Evolutionary conservation across 2,329 filamentous ascomycete genomes (phyloP), one percentile per base, ranked within the genome.

Genomic region (Diaporthe helianthi): DNA sequence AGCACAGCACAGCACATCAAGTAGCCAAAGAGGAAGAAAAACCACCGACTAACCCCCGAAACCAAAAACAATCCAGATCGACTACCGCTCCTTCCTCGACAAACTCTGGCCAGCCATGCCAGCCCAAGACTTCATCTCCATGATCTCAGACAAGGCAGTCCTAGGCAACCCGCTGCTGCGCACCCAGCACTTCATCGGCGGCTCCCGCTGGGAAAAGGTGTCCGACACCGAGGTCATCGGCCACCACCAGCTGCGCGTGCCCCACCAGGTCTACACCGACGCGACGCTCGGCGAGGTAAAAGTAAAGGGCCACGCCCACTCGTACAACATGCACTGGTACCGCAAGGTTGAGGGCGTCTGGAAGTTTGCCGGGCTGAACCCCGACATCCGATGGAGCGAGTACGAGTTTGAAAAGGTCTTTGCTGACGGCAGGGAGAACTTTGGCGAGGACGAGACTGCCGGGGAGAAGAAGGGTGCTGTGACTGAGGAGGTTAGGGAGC

Each of bases 31-130:
- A n/a, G n/a, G n/a, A n/a, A n/a, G 24, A 1, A 10, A 29, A 36
- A 52, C 46, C 41, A 67, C 65, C 26, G 19, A 19, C 38, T 44
- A 44, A 36, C 22, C 19, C 41, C 17, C n/a, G n/a, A n/a, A n/a
- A 46, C 19, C 41, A n/a, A n/a, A 36, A 31, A 15, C 76, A 36
- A 26, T 2, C 13, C 7, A 90, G 84, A 85, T 93, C 75, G 92
- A 94, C 83, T 94, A 94, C 85, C 87, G 86, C 63, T 84, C 85
- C 49, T 87, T 90, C 78, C 84, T 88, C 65, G 83, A 87, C 77
- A 85, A 85, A 76, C 77, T 86, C 68, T 90, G 87, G 87, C 84
- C 87, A 60, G 82, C 84, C 61, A 89, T 90, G 87, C 81, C 86
- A 1, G 86, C 87, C 0, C 83, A 86, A 3, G 86, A 90, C n/a